These are phyloP conservation scores for Pyrus hybrid DNA, from an alignment of 331 rosid species.

Conservation along the genomic window DNA sequence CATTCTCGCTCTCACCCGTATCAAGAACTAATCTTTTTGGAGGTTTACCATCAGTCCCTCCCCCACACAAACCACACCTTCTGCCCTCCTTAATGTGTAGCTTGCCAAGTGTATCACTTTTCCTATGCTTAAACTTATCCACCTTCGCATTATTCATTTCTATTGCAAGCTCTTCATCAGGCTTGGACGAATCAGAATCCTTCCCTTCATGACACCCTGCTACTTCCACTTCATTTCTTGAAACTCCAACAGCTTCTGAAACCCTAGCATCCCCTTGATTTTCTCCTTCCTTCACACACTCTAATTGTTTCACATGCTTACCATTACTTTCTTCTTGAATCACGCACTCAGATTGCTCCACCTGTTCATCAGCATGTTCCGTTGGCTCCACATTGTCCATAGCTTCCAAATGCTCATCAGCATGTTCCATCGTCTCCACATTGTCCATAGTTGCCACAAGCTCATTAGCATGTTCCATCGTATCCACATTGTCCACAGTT, in stretches of 20 bases:
- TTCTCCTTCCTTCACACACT: slow-evolving; percentile 26
- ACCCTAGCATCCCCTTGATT: slow-evolving; percentile 21
- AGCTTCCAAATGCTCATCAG: slow-evolving; percentile 15
- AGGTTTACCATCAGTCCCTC: slow-evolving; percentile 84
- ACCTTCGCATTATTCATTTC: slow-evolving; percentile 19
- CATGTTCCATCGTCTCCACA: slow-evolving; percentile 13
- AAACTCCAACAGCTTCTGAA: slow-evolving; percentile 26
- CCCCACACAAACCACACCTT: slow-evolving; percentile 90
- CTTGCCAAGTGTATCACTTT: slow-evolving; percentile 28
- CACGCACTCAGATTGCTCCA: slow-evolving; percentile 24
- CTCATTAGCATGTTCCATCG: slow-evolving; percentile 12
- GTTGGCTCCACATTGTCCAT: slow-evolving; percentile 9
- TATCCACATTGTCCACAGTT: slow-evolving; percentile 10
- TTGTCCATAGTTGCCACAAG: slow-evolving; percentile 20
- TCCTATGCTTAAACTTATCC: slow-evolving; percentile 26
- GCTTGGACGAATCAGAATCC: slow-evolving; percentile 13
- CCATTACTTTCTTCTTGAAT: slow-evolving; percentile 28
- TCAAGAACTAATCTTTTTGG: slow-evolving; percentile 67
- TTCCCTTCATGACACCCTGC: slow-evolving; percentile 32
- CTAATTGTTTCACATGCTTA: slow-evolving; percentile 39
- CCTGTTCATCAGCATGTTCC: slow-evolving; percentile 26
- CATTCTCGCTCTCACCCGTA: slow-evolving; percentile 74
- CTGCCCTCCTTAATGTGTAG: slow-evolving; percentile 71
- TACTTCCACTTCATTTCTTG: slow-evolving; percentile 27
- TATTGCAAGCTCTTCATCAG: slow-evolving; percentile 22